A percentile compares a stretch with the other conserved stretches of the same genome.
Evolutionary conservation across 2,329 filamentous ascomycete species (phyloP).

Genomic region (Fusarium coffeatum): DNA sequence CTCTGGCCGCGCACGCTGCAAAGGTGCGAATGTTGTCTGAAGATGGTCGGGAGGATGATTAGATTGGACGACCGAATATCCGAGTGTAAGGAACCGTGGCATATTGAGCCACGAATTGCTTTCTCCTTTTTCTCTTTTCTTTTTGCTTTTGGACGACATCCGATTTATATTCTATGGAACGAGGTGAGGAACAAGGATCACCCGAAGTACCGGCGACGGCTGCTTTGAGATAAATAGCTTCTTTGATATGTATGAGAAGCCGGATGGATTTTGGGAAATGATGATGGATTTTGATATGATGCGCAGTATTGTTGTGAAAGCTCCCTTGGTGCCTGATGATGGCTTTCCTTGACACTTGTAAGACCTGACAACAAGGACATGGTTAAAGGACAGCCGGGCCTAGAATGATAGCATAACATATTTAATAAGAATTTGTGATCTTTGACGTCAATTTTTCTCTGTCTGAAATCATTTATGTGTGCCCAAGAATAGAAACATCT

Average conservation of each 20-base stretch:
- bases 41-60: constrained; percentile 2
- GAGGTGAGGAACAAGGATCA: not conserved
- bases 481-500: not conserved
- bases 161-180: not conserved
- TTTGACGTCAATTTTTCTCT: not conserved
- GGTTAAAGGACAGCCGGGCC: not conserved
- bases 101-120: not conserved
- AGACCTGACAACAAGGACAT: not conserved
- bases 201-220: not conserved
- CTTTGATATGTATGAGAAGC: not conserved
- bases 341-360: not conserved
- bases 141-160: not conserved
- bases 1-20: constrained; percentile 10
- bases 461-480: not conserved
- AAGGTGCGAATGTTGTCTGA: constrained; percentile 15
- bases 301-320: not conserved
- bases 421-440: not conserved
- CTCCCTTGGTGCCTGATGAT: not conserved
- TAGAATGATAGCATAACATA: not conserved
- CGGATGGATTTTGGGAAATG: not conserved
- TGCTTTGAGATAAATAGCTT: not conserved
- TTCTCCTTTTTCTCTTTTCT: not conserved
- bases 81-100: not conserved
- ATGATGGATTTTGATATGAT: not conserved
- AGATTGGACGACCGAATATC: not conserved